phyloP scores from a whole-genome alignment of 441 rosid genomes.

The Mallotus japonicus region DNA sequence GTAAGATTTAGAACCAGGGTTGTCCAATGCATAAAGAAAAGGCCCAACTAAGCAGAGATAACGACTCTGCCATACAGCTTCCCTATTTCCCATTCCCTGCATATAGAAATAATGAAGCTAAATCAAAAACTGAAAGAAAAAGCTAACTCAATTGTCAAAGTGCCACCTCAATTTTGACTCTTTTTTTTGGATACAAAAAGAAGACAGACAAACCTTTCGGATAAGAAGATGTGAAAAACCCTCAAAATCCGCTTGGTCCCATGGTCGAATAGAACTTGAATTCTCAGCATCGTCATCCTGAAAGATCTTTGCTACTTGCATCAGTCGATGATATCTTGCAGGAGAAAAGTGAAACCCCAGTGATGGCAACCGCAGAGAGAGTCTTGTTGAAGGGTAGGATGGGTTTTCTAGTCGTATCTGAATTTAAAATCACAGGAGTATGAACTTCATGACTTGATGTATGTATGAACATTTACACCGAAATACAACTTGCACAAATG shows the following conservation, averaged over 20 bases:
- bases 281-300: constrained; percentile 61
- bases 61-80: constrained; percentile 89
- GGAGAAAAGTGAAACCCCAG: constrained; percentile 97
- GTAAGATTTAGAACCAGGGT: constrained; percentile 75
- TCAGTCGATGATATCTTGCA: constrained; percentile 96
- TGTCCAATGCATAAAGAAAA: constrained; percentile 74
- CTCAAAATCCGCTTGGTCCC: constrained; percentile 95
- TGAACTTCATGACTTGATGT: constrained; percentile 17
- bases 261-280: constrained; percentile 54
- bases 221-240: constrained; percentile 83
- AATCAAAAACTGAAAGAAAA: constrained; percentile 21
- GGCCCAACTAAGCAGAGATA: constrained; percentile 94
- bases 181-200: background rate
- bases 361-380: constrained; percentile 85
- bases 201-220: constrained; percentile 62
- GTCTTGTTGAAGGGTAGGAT: constrained; percentile 86
- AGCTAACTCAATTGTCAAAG: constrained; percentile 1
- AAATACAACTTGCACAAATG: background rate
- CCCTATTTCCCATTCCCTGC: constrained; percentile 90
- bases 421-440: constrained; percentile 18
- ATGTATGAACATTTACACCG: background rate
- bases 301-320: constrained; percentile 83
- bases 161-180: background rate
- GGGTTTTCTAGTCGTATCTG: constrained; percentile 86
- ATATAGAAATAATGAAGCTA: constrained; percentile 24